phyloP scores from a whole-genome alignment of 495 filamentous ascomycete genomes.

The Penicillium waksmanii region DNA sequence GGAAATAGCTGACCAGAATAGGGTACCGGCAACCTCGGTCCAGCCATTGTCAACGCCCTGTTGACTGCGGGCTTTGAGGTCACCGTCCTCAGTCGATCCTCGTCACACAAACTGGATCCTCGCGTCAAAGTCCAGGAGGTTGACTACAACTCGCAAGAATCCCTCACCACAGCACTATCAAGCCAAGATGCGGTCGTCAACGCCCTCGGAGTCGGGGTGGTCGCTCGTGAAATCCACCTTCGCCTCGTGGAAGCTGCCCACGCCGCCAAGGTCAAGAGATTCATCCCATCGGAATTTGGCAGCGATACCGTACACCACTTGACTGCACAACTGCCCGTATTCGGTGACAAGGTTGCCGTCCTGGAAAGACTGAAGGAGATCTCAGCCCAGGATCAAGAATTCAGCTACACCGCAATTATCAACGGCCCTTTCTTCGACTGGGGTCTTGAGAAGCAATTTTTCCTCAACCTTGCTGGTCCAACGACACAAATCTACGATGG shows the following conservation, averaged over 20 bases:
- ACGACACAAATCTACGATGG: constrained; percentile 55
- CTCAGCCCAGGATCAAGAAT: constrained; percentile 26
- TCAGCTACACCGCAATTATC: constrained; percentile 56
- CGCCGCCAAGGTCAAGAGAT: constrained; percentile 61
- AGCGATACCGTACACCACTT: constrained; percentile 48
- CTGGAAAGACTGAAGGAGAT: constrained; percentile 54
- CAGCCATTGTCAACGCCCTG: constrained; percentile 57
- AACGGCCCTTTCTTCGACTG: constrained; percentile 58
- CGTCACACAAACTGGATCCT: constrained; percentile 42
- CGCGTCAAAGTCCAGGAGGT: constrained; percentile 48
- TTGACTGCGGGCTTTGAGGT: constrained; percentile 59
- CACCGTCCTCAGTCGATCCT: constrained; percentile 58
- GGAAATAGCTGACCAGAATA: constrained; percentile 19
- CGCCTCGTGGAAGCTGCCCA: constrained; percentile 62
- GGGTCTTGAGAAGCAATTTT: constrained; percentile 41
- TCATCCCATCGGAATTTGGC: constrained; percentile 70
- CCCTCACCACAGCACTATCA: constrained; percentile 44
- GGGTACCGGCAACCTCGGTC: constrained; percentile 64
- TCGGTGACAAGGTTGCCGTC: constrained; percentile 51
- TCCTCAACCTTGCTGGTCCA: constrained; percentile 48
- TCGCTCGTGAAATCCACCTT: constrained; percentile 42
- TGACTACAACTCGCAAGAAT: constrained; percentile 59
- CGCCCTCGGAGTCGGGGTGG: constrained; percentile 38
- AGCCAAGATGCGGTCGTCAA: constrained; percentile 40
- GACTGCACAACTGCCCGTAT: constrained; percentile 39